A percentile compares a stretch with the other conserved stretches of the same genome.
Evolutionary conservation across 352 stramenopile genomes (phyloP).

Genomic region (Phytophthora rubi): DNA sequence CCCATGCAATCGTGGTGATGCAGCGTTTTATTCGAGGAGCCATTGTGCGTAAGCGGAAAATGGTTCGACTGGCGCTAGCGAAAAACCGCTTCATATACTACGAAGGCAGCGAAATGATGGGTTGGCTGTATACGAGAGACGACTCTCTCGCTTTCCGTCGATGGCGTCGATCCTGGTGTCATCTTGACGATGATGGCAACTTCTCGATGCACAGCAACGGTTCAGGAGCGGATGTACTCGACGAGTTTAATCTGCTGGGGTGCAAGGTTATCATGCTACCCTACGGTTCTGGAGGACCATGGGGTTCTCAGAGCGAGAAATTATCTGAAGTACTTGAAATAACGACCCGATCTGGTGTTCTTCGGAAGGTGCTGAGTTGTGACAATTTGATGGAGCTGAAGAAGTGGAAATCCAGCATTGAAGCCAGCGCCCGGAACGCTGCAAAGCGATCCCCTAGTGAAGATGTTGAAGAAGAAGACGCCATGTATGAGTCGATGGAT

Average conservation of each 20-base stretch:
- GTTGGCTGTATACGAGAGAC: conserved; percentile 85
- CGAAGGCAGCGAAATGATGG: conserved; percentile 70
- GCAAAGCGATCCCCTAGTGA: conserved; percentile 39
- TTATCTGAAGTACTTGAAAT: conserved; percentile 64
- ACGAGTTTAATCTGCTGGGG: conserved; percentile 66
- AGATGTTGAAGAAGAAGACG: conserved; percentile 43
- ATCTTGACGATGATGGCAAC: conserved; percentile 70
- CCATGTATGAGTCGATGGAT: conserved; percentile 35
- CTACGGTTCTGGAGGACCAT: conserved; percentile 59
- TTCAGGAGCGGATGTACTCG: conserved; percentile 64
- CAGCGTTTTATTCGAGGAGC: conserved; percentile 83
- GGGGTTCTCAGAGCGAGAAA: conserved; percentile 34
- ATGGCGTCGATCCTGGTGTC: conserved; percentile 85
- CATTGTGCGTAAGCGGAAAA: conserved; percentile 69
- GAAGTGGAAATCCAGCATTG: conserved; percentile 77
- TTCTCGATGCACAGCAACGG: conserved; percentile 81
- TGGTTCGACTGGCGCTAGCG: conserved; percentile 62
- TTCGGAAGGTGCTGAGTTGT: conserved; percentile 74
- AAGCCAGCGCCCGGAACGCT: conserved; percentile 54
- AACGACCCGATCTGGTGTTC: conserved; percentile 45
- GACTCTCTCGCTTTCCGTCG: conserved; percentile 85
- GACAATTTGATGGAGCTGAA: conserved; percentile 64
- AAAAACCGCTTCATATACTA: conserved; percentile 67
- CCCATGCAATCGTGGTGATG: conserved; percentile 78
- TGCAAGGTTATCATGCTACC: conserved; percentile 76